Evolutionary conservation across 441 rosid genomes (phyloP).

Genomic region (Macaranga tanarius): DNA sequence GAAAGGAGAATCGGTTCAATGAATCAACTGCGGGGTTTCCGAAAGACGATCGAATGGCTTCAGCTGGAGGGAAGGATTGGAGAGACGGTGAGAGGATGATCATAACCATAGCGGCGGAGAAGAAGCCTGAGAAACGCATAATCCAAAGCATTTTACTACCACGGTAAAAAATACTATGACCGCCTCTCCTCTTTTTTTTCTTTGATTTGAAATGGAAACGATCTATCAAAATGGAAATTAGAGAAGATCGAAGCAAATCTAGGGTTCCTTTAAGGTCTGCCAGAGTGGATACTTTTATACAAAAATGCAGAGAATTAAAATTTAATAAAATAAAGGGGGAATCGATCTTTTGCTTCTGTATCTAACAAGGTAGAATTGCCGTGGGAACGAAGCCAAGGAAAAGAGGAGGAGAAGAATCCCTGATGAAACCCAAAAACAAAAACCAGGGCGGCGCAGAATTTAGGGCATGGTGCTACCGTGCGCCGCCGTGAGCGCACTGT

Average conservation of each 20-base stretch:
- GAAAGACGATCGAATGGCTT: slow-evolving; percentile 68
- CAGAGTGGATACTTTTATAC: no score
- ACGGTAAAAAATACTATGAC: slow-evolving; percentile 30
- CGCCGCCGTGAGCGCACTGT: slow-evolving; percentile 40
- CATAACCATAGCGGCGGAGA: slow-evolving; percentile 69
- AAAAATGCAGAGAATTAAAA: no score
- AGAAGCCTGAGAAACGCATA: slow-evolving; percentile 61
- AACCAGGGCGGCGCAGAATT: slow-evolving; percentile 37
- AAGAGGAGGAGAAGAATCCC: slow-evolving; percentile 43
- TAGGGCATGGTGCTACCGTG: slow-evolving; percentile 37
- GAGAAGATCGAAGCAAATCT: slow-evolving; percentile 44
- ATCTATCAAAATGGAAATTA: slow-evolving; percentile 41
- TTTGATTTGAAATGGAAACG: slow-evolving; percentile 60
- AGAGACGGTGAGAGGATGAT: slow-evolving; percentile 73
- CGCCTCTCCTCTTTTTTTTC: slow-evolving; percentile 48
- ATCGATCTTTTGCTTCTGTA: slow-evolving; percentile 33
- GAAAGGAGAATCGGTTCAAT: slow-evolving; percentile 45
- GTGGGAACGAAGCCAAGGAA: slow-evolving; percentile 52
- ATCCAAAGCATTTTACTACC: slow-evolving; percentile 61
- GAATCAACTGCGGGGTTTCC: slow-evolving; percentile 24
- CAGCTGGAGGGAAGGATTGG: slow-evolving; percentile 83
- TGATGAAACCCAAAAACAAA: slow-evolving; percentile 16
- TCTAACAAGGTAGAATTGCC: slow-evolving; percentile 34
- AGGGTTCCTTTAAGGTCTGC: slow-evolving; percentile 65
- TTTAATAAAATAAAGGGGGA: no score